Conservation (phyloP, 768 basidiomycete species). For the Termitomyces sp. region DNA sequence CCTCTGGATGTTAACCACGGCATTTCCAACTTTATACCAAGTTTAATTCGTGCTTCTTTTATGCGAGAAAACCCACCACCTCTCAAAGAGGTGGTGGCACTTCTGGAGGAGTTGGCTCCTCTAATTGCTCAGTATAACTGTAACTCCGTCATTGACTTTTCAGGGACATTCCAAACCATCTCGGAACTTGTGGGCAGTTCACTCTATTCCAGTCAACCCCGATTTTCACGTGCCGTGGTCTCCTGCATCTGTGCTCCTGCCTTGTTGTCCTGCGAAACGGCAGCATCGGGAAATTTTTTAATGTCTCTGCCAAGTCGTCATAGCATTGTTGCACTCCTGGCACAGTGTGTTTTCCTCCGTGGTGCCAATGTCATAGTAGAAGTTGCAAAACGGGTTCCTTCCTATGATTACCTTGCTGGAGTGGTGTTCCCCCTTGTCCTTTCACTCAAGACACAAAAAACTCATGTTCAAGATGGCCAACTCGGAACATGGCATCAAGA, state of each 20-base stretch:
- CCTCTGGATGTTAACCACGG: constrained; percentile 28
- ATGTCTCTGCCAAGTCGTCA: constrained; percentile 34
- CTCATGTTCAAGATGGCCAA: constrained; percentile 35
- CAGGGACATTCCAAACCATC: constrained; percentile 50
- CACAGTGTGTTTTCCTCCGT: constrained; percentile 41
- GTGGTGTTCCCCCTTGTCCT: constrained; percentile 60
- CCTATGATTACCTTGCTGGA: constrained; percentile 57
- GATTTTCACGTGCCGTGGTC: constrained; percentile 43
- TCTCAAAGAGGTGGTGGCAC: constrained; percentile 42
- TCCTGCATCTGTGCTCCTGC: constrained; percentile 40
- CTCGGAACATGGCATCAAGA: constrained; percentile 43
- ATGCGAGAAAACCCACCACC: constrained; percentile 37
- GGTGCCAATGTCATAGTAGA: constrained; percentile 49
- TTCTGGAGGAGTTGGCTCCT: constrained; percentile 53
- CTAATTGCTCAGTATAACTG: constrained; percentile 50
- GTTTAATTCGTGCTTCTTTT: constrained; percentile 45
- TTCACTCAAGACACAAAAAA: constrained; percentile 43
- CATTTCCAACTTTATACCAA: constrained; percentile 47
- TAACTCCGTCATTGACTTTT: constrained; percentile 47
- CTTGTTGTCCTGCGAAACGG: constrained; percentile 41
- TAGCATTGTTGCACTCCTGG: constrained; percentile 34
- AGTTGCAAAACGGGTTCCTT: constrained; percentile 49
- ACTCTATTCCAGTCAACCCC: constrained; percentile 43
- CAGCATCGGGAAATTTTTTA: constrained; percentile 35
- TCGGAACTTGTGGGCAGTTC: constrained; percentile 37